Conservation (phyloP, 176 grass and related monocot species). For the Oryza australiensis region DNA sequence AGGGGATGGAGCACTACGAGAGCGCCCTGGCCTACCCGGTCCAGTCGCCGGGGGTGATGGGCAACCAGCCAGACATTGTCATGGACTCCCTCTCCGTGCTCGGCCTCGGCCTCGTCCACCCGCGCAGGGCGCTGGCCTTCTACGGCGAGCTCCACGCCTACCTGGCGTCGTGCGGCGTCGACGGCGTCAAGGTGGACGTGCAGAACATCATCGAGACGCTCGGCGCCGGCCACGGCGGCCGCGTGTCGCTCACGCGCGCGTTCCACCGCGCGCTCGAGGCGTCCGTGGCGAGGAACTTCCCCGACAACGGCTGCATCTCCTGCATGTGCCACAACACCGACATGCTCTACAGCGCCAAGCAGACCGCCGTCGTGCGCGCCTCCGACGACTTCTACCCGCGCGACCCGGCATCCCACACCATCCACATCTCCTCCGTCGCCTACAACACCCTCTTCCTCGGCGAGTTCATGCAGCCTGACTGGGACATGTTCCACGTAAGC, state of each 20-base stretch:
- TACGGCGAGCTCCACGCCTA: slow-evolving; percentile 60
- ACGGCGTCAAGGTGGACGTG: slow-evolving; percentile 52
- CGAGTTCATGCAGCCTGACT: slow-evolving; percentile 80
- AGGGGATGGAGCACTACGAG: slow-evolving; percentile 63
- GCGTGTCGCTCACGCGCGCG: slow-evolving; percentile 39
- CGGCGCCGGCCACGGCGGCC: slow-evolving; percentile 53
- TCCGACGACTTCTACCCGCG: slow-evolving; percentile 81
- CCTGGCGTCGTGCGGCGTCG: slow-evolving; percentile 47
- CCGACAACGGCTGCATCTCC: slow-evolving; percentile 65
- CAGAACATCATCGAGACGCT: slow-evolving; percentile 47
- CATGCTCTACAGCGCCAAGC: slow-evolving; percentile 58
- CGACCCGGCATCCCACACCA: slow-evolving; percentile 69
- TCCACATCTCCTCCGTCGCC: slow-evolving; percentile 66
- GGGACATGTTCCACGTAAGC: slow-evolving; percentile 72
- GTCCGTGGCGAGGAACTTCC: slow-evolving; percentile 44
- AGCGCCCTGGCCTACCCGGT: slow-evolving; percentile 44
- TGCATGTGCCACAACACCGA: slow-evolving; percentile 76
- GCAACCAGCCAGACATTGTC: slow-evolving; percentile 57
- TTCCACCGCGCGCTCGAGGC: slow-evolving; percentile 60
- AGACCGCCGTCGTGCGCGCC: slow-evolving; percentile 60
- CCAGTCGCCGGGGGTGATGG: slow-evolving; percentile 52
- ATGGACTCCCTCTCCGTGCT: slow-evolving; percentile 49
- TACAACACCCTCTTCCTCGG: slow-evolving; percentile 76
- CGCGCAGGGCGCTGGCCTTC: slow-evolving; percentile 47
- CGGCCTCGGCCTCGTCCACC: slow-evolving; percentile 58